Conservation (phyloP, 495 filamentous ascomycete species). For the Friedmanniomyces simplex region DNA sequence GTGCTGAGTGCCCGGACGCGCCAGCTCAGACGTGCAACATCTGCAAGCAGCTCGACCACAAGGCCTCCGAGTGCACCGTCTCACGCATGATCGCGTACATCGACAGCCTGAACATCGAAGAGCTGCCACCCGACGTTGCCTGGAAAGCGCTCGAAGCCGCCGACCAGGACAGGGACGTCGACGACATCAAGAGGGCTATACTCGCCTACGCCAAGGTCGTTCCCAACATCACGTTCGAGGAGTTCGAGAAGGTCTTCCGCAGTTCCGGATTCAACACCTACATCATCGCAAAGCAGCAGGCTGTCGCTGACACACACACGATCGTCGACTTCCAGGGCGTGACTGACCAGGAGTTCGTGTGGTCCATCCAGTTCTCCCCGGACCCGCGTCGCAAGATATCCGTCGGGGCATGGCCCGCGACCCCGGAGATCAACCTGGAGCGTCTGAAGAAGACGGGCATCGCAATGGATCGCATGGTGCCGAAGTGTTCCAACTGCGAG, state of each 20-base stretch:
- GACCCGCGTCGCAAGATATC: conserved; percentile 55
- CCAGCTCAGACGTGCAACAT: conserved; percentile 59
- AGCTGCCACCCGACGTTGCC: conserved; percentile 51
- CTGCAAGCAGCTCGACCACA: conserved; percentile 49
- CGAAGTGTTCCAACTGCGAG: conserved; percentile 60
- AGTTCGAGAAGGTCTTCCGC: conserved; percentile 70
- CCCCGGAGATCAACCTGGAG: conserved; percentile 57
- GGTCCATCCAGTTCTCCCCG: conserved; percentile 54
- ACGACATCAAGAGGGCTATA: conserved; percentile 52
- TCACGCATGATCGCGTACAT: conserved; percentile 59
- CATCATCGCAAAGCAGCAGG: conserved; percentile 63
- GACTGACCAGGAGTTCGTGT: conserved; percentile 59
- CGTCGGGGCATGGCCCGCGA: conserved; percentile 53
- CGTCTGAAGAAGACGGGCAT: conserved; percentile 66
- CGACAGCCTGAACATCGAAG: conserved; percentile 38
- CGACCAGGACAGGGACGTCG: conserved; percentile 53
- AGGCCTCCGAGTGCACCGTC: conserved; percentile 48
- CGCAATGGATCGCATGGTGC: conserved; percentile 52
- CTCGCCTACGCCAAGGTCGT: conserved; percentile 64
- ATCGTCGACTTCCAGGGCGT: conserved; percentile 80
- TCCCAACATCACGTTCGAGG: conserved; percentile 52
- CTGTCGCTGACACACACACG: conserved; percentile 50
- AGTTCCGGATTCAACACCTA: conserved; percentile 49
- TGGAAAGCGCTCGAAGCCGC: conserved; percentile 60
- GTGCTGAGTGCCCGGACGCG: conserved; percentile 59